phyloP scores from a whole-genome alignment of 768 basidiomycete species.

The Crucibulum laeve region DNA sequence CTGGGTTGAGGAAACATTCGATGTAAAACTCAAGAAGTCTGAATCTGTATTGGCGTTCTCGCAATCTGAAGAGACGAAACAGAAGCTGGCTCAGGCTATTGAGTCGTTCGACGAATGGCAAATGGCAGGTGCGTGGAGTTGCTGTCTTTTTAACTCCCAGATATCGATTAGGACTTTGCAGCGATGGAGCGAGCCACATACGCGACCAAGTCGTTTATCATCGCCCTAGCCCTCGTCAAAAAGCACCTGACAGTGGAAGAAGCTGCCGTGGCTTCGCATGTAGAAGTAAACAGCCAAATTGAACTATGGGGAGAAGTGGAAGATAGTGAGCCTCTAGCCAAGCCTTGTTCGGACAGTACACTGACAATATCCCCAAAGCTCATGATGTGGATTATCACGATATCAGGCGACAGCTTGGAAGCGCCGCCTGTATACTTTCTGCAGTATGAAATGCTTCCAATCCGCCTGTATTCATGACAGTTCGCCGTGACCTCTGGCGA shows the following conservation, averaged over 20 bases:
- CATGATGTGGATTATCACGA: constrained; percentile 99
- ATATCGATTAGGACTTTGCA: constrained; percentile 22
- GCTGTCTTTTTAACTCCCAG: constrained; percentile 1
- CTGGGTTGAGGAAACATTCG: constrained; percentile 70
- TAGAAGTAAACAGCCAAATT: constrained; percentile 95
- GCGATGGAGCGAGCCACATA: constrained; percentile 92
- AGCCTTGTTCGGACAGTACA: neutral
- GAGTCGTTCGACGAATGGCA: constrained; percentile 75
- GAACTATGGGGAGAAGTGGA: constrained; percentile 99
- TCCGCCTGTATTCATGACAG: no score
- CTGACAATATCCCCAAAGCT: constrained; percentile 41
- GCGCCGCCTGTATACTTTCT: constrained; percentile 62
- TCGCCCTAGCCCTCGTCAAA: constrained; percentile 79
- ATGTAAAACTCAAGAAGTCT: constrained; percentile 62
- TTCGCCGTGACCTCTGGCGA: no score
- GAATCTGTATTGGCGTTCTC: constrained; percentile 65
- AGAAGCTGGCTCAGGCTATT: constrained; percentile 54
- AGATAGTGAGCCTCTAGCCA: constrained; percentile 69
- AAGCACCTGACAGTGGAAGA: constrained; percentile 75
- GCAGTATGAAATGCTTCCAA: constrained; percentile 19
- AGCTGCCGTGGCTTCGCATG: constrained; percentile 80
- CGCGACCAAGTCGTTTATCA: constrained; percentile 86
- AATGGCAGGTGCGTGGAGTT: constrained; percentile 61
- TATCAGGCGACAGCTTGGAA: constrained; percentile 80
- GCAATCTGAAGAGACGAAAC: constrained; percentile 68